These are phyloP conservation scores for Westerdykella sp. DNA, from an alignment of 2,329 filamentous ascomycete genomes.

Conservation along the genomic window DNA sequence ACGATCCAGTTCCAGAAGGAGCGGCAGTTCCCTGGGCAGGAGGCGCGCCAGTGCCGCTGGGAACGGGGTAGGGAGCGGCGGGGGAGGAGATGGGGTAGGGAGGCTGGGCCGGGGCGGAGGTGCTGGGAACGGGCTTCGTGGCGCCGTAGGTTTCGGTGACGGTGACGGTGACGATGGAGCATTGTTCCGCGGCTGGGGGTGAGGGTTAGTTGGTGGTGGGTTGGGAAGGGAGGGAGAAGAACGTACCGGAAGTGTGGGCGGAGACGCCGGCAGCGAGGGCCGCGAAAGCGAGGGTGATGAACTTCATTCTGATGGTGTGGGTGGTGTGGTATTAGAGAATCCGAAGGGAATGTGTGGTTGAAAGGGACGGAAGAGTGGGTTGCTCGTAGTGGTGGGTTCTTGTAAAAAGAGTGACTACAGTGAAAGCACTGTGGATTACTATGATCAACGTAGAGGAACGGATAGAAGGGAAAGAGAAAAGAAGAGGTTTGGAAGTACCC, in stretches of 20 bases:
- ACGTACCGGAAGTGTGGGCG: background rate
- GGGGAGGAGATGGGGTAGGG: background rate
- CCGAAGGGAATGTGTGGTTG: background rate
- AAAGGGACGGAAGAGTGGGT: background rate
- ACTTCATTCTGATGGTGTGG: background rate
- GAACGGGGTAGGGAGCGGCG: background rate
- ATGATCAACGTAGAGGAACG: background rate
- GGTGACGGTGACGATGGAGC: background rate
- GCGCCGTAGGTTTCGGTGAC: background rate
- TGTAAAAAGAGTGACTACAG: background rate
- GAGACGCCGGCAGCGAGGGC: background rate
- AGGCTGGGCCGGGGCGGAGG: background rate
- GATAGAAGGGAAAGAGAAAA: too few species aligned
- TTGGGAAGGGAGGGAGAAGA: background rate
- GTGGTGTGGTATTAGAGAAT: background rate
- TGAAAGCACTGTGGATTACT: background rate
- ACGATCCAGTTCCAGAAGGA: slow-evolving; percentile 19
- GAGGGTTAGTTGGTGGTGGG: background rate
- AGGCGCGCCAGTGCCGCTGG: background rate
- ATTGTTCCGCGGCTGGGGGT: background rate
- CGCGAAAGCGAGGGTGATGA: background rate
- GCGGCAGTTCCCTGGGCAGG: slow-evolving; percentile 9
- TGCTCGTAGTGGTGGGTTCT: background rate
- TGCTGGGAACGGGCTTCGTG: background rate
- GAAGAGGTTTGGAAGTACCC: too few species aligned